phyloP scores from a whole-genome alignment of 345 rosid genomes.

The Bruguiera sexangula region DNA sequence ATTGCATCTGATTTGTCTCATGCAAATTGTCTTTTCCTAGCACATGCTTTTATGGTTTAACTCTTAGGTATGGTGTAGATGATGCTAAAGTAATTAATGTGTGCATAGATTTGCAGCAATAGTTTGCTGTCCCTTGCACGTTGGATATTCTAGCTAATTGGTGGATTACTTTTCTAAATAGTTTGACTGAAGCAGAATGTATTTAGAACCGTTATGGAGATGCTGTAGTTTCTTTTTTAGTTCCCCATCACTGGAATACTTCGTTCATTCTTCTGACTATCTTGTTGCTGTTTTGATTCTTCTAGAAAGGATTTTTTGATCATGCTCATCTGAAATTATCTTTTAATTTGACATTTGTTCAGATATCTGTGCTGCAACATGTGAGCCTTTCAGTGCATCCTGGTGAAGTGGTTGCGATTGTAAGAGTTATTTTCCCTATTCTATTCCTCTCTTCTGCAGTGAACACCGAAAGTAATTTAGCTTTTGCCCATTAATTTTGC shows the following conservation, averaged over 20 bases:
- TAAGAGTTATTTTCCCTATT: constrained; percentile 32
- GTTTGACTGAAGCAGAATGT: neutral
- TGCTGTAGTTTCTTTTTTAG: neutral
- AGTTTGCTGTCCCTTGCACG: neutral
- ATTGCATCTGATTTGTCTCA: neutral
- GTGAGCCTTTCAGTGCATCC: constrained; percentile 62
- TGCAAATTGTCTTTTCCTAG: neutral
- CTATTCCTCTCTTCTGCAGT: constrained; percentile 9
- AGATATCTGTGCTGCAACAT: constrained; percentile 70
- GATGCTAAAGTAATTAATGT: constrained; percentile 1
- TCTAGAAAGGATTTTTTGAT: neutral
- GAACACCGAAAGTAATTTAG: constrained; percentile 13
- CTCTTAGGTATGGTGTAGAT: neutral
- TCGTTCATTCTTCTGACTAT: neutral
- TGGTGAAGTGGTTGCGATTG: constrained; percentile 87
- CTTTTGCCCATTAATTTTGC: constrained; percentile 16
- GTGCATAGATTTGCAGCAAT: neutral
- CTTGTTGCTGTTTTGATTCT: neutral
- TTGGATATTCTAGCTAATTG: neutral
- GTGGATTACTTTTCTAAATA: neutral
- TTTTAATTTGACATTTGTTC: constrained; percentile 14
- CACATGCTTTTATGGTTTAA: neutral
- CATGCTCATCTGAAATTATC: neutral
- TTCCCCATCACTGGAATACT: neutral
- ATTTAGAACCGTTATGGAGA: neutral